These are phyloP conservation scores for Lactarius vividus DNA, from an alignment of 768 basidiomycete genomes.

Conservation along the genomic window DNA sequence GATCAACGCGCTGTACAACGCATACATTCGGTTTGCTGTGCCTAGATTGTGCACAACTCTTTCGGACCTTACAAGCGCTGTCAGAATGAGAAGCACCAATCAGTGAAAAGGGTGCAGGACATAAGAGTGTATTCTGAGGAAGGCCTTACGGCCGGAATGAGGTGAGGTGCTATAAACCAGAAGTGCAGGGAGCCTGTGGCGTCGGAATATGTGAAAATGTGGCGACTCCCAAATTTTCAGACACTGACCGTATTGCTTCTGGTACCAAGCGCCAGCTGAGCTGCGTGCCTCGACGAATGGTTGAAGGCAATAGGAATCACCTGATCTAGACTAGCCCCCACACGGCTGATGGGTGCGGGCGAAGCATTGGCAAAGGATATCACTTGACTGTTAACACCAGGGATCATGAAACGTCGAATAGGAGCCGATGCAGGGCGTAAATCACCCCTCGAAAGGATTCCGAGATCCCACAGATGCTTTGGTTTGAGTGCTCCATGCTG, in stretches of 20 bases:
- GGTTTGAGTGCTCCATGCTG: neutral
- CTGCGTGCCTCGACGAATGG: neutral
- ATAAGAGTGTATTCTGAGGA: neutral
- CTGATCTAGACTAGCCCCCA: neutral
- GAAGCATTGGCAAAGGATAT: neutral
- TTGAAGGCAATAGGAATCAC: conserved; percentile 8
- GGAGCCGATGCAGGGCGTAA: neutral
- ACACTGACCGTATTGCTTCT: neutral
- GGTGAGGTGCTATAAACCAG: neutral
- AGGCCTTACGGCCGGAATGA: neutral
- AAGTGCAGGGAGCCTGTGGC: neutral
- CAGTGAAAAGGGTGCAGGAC: neutral
- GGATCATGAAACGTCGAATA: neutral
- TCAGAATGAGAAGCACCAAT: neutral
- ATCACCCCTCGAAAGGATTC: neutral
- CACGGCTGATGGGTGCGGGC: neutral
- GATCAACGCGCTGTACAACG: neutral
- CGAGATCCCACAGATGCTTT: neutral
- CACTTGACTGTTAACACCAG: neutral
- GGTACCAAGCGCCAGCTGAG: neutral
- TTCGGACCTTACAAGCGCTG: neutral
- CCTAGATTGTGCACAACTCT: neutral
- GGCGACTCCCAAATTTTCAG: neutral
- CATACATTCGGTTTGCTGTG: neutral
- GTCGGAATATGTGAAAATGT: neutral